Conservation (phyloP, 2,329 filamentous ascomycete species). For the Myriosclerotinia scirpicola region DNA sequence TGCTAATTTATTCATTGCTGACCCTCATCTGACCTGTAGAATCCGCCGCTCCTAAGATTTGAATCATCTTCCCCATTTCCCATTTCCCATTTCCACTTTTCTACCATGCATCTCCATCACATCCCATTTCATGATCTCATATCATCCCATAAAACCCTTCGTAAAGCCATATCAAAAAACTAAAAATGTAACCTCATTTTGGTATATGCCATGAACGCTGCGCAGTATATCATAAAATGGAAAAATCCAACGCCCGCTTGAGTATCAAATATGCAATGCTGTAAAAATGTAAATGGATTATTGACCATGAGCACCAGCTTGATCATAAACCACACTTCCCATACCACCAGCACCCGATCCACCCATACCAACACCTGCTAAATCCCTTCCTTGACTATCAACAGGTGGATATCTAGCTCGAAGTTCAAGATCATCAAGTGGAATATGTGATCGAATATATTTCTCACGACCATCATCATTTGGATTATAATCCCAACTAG, state of each 20-base stretch:
- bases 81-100: not conserved
- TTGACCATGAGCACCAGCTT: constrained; percentile 33
- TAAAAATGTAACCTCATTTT: not conserved
- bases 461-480: constrained; percentile 66
- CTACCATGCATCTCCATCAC: not conserved
- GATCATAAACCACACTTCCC: constrained; percentile 28
- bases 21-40: not conserved
- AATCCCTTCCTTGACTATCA: constrained; percentile 44
- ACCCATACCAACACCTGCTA: constrained; percentile 26
- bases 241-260: not conserved
- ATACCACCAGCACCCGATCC: constrained; percentile 23
- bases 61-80: not conserved
- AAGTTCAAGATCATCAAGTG: constrained; percentile 77
- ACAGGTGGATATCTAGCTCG: constrained; percentile 70
- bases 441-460: constrained; percentile 82
- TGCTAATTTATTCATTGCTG: too few species aligned
- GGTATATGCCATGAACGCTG: constrained; percentile 4
- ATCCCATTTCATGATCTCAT: not conserved
- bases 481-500: constrained; percentile 84
- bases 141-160: not conserved
- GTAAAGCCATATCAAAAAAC: not conserved
- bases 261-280: not conserved
- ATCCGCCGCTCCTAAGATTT: not conserved
- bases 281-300: constrained; percentile 8
- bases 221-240: not conserved